These are phyloP conservation scores for Phytophthora brassicae DNA, from an alignment of 352 stramenopile genomes.

Conservation along the genomic window DNA sequence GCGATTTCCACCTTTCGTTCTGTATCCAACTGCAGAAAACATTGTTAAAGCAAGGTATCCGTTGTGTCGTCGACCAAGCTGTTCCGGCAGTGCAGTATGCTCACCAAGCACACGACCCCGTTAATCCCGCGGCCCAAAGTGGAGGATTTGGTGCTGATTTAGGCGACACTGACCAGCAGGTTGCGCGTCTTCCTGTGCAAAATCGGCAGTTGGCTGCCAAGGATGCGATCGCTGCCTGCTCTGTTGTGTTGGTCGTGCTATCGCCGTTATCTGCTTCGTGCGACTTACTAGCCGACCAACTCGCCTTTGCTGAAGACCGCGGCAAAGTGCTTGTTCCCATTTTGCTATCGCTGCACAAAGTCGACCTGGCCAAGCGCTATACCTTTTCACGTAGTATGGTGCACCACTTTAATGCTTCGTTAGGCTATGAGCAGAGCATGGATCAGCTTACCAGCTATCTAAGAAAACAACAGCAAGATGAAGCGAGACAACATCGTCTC, in stretches of 20 bases:
- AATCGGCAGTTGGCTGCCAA: constrained; percentile 72
- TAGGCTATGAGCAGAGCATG: constrained; percentile 76
- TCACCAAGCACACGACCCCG: constrained; percentile 24
- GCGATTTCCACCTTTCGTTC: constrained; percentile 73
- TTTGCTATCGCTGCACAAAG: constrained; percentile 68
- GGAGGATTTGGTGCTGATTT: constrained; percentile 17
- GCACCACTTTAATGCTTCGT: constrained; percentile 79
- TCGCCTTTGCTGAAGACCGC: constrained; percentile 82
- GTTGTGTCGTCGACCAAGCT: constrained; percentile 56
- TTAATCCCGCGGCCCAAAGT: constrained; percentile 14
- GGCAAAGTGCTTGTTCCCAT: constrained; percentile 74
- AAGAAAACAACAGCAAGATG: constrained; percentile 30
- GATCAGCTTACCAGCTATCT: constrained; percentile 55
- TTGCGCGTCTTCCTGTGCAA: constrained; percentile 43
- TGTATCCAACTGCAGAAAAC: constrained; percentile 58
- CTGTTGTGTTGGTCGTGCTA: constrained; percentile 67
- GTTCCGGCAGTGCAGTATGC: constrained; percentile 51
- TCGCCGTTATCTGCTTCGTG: constrained; percentile 70
- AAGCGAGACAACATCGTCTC: constrained; percentile 33
- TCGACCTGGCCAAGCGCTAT: constrained; percentile 79
- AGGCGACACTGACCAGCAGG: constrained; percentile 6
- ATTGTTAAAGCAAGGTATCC: constrained; percentile 59
- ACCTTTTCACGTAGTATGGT: constrained; percentile 76
- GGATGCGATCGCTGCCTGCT: constrained; percentile 68
- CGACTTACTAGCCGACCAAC: constrained; percentile 69